Percentiles rank a stretch among this genome's conserved stretches.
phyloP scores from a whole-genome alignment of 805 yeast species.

The Metschnikowia bowlesiae region DNA sequence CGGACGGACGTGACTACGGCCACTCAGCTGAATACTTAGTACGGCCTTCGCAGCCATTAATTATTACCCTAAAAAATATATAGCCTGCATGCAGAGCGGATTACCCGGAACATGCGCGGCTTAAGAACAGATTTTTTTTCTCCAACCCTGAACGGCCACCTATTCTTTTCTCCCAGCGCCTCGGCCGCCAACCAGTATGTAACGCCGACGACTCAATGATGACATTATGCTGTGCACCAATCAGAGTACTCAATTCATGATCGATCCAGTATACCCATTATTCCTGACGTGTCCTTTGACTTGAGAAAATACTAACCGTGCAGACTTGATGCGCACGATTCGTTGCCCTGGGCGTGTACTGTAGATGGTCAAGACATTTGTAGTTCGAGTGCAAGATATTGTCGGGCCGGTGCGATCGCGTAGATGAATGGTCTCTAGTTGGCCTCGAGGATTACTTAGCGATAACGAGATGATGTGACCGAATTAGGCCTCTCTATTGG shows the following conservation, averaged over 20 bases:
- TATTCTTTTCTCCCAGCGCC: not conserved
- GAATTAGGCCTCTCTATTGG: too few species aligned
- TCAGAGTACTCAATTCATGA: conserved; percentile 46
- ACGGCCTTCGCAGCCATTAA: not conserved
- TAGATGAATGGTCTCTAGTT: too few species aligned
- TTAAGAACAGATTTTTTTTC: not conserved
- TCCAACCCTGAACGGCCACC: not conserved
- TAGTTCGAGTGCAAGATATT: too few species aligned
- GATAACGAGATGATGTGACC: too few species aligned
- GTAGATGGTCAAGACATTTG: too few species aligned
- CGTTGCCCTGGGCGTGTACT: not conserved
- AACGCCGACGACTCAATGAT: conserved; percentile 24
- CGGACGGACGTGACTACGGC: too few species aligned
- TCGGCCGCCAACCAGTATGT: conserved; percentile 12
- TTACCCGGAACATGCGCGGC: conserved; percentile 9
- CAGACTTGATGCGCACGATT: not conserved
- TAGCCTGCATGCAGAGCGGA: not conserved
- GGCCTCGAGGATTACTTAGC: too few species aligned
- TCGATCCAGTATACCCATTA: conserved; percentile 44
- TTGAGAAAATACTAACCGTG: conserved; percentile 6
- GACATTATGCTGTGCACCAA: conserved; percentile 53
- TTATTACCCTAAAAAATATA: not conserved
- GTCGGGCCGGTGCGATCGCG: too few species aligned
- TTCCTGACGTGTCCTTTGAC: conserved; percentile 31
- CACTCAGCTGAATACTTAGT: too few species aligned